phyloP scores from a whole-genome alignment of 169 alveolate species.

The Babesia caballi region DNA sequence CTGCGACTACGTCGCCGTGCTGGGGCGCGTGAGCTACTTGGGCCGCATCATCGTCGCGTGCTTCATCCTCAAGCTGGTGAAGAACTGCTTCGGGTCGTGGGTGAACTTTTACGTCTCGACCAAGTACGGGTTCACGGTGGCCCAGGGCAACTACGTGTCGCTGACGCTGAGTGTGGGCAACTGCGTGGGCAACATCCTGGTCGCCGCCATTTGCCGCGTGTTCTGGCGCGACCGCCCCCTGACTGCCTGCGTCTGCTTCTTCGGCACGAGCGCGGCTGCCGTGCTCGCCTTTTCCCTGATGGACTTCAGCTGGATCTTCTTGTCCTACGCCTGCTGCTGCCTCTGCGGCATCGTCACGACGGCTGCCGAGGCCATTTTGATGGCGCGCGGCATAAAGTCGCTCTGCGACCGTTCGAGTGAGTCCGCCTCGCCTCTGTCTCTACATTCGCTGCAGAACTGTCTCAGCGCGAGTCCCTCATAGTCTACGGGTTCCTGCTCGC shows the following conservation, averaged over 20 bases:
- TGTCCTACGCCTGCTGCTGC: conserved; percentile 13
- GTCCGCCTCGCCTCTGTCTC: not conserved
- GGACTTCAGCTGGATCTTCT: conserved; percentile 17
- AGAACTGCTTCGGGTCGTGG: conserved; percentile 55
- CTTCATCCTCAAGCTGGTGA: conserved; percentile 26
- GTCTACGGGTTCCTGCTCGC: conserved; percentile 41
- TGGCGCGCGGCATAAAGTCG: conserved; percentile 43
- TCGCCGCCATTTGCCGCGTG: conserved; percentile 26
- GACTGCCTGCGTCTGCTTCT: conserved; percentile 27
- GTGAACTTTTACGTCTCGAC: conserved; percentile 54
- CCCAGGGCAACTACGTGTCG: conserved; percentile 50
- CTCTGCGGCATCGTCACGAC: conserved; percentile 33
- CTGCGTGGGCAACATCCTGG: conserved; percentile 39
- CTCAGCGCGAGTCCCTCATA: conserved; percentile 22
- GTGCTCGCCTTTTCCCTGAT: conserved; percentile 15
- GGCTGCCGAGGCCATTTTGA: conserved; percentile 47
- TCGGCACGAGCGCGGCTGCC: conserved; percentile 17
- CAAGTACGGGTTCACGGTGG: conserved; percentile 6
- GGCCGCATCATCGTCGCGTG: conserved; percentile 3
- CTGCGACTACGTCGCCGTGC: not conserved
- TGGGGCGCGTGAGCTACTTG: not conserved
- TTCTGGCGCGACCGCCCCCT: conserved; percentile 38
- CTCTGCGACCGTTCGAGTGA: conserved; percentile 47
- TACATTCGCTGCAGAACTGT: conserved; percentile 2
- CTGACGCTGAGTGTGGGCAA: conserved; percentile 47